Conservation (phyloP, 2,329 filamentous ascomycete species). For the Beauveria asiatica region DNA sequence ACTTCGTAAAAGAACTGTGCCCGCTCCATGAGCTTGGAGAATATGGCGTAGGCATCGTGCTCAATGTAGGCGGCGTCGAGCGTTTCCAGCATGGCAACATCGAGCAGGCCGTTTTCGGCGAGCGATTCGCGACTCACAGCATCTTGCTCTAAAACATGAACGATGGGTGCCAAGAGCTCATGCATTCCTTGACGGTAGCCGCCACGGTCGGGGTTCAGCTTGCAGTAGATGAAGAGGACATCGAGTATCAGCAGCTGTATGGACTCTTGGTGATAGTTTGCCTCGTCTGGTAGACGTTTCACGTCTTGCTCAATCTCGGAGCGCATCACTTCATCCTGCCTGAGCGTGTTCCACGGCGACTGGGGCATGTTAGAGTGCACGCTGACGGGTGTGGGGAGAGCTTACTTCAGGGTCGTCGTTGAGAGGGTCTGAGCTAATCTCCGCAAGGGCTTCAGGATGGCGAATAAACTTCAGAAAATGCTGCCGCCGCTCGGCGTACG, state of each 20-base stretch:
- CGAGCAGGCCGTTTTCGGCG: conserved; percentile 26
- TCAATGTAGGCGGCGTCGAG: conserved; percentile 71
- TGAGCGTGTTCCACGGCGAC: conserved; percentile 86
- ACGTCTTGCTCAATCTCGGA: conserved; percentile 93
- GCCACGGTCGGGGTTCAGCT: conserved; percentile 75
- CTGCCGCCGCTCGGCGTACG: conserved; percentile 63
- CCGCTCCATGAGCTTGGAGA: conserved; percentile 78
- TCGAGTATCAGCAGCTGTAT: conserved; percentile 79
- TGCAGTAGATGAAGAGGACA: conserved; percentile 90
- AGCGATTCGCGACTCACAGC: conserved; percentile 50
- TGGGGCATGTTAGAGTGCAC: conserved; percentile 32
- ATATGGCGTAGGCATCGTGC: conserved; percentile 83
- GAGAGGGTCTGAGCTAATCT: conserved; percentile 70
- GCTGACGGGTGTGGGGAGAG: neutral
- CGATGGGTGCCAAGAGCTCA: conserved; percentile 80
- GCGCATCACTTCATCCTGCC: conserved; percentile 73
- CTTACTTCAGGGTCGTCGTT: conserved; percentile 62
- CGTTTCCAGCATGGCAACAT: conserved; percentile 52
- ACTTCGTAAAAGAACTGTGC: conserved; percentile 84
- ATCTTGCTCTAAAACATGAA: conserved; percentile 78
- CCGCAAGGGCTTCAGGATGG: conserved; percentile 68
- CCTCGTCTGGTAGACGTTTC: conserved; percentile 82
- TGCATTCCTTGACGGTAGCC: conserved; percentile 99
- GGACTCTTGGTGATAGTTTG: conserved; percentile 72
- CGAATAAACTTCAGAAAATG: conserved; percentile 77